phyloP scores from a whole-genome alignment of 2,329 filamentous ascomycete species.

The Apiospora hydei region DNA sequence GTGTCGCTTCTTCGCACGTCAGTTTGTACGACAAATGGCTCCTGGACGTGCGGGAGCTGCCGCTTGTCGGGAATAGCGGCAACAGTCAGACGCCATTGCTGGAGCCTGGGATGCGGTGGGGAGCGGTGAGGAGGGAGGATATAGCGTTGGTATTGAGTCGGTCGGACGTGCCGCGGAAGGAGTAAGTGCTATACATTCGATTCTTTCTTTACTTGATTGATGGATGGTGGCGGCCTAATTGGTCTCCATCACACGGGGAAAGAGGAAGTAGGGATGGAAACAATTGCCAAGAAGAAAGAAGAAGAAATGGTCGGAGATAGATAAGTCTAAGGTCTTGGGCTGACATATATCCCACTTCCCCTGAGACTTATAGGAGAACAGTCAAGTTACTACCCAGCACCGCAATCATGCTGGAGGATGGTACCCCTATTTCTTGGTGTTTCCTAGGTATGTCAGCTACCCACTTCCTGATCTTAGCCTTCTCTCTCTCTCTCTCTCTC shows the following conservation, averaged over 20 bases:
- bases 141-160: slow-evolving; percentile 61
- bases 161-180: slow-evolving; percentile 63
- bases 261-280: neutral
- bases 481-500: neutral
- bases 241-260: neutral
- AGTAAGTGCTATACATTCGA: slow-evolving; percentile 43
- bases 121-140: slow-evolving; percentile 57
- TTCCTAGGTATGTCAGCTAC: slow-evolving; percentile 56
- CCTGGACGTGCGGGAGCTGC: slow-evolving; percentile 56
- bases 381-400: slow-evolving; percentile 54
- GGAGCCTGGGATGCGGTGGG: slow-evolving; percentile 63
- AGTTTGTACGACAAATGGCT: slow-evolving; percentile 63
- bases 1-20: slow-evolving; percentile 39
- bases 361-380: slow-evolving; percentile 44
- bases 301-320: neutral
- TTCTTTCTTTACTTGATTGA: neutral
- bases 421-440: slow-evolving; percentile 67
- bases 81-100: slow-evolving; percentile 35
- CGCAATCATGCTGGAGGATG: slow-evolving; percentile 53
- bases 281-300: neutral
- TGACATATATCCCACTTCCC: slow-evolving; percentile 13
- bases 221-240: too few relatives aligned
- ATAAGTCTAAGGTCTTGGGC: neutral
- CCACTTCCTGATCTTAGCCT: too few relatives aligned
- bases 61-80: slow-evolving; percentile 30